Evolutionary conservation across 2,329 filamentous ascomycete genomes (phyloP), one percentile per base, ranked within the genome.

Genomic region (Fonsecaea pugnacius): DNA sequence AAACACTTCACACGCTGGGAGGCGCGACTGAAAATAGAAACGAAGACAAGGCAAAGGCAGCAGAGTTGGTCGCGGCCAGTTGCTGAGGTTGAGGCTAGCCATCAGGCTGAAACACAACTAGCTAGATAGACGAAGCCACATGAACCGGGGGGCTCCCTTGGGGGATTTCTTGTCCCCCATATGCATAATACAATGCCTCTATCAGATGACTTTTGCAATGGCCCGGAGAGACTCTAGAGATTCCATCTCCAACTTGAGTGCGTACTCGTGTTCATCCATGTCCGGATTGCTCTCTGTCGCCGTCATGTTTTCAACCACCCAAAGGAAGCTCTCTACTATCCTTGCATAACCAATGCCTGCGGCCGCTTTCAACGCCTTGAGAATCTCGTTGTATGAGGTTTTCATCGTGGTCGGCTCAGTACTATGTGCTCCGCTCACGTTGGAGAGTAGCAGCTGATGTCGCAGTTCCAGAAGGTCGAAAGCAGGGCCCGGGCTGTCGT

Each of bases 101-200:
- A 46, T 33, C 48, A 43, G 58, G 58, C 58, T 52, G 57, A 59
- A 59, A 59, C 57, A 59, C 40, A 33, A 59, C 40, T 46, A 9
- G 35, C 12, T 48, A 18, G 9, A 18, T 48, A 48, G 16, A 33
- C 24, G n/a, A 40, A 59, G 57, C 27, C 40, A 59, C 18, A 18
- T 24, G 33, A 30, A 52, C 38, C 32, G 50, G 30, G 24, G 38
- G 36, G 7, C 38, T 30, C 27, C 27, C 27, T 5, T 30, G 16
- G 38, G 38, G 38, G 38, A 2, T 24, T 51, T n/a, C 18, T 16
- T 18, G 18, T 2, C 18, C 48, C 24, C 10, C 16, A 52, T 14
- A 2, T 21, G 10, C n/a, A 4, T 4, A 50, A 18, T 18, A 21
- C 3, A 21, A 50, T 24, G 30, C 32, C 50, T 33, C 30, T 14